Conservation (phyloP, 495 filamentous ascomycete species). For the Penicillium desertorum region DNA sequence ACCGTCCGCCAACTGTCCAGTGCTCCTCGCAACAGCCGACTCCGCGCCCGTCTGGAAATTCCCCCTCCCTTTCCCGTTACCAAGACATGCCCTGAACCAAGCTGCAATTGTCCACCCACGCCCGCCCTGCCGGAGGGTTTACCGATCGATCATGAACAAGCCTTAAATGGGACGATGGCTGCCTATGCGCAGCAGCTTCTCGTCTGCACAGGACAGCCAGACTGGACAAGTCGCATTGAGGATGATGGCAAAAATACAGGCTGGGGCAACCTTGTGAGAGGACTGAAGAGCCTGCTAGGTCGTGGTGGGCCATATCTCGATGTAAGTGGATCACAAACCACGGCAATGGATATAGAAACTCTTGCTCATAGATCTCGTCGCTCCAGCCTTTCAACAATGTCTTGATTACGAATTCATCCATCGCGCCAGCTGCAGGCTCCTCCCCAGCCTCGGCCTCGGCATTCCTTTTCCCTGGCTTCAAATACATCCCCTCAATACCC, state of each 20-base stretch:
- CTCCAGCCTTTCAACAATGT: conserved; percentile 76
- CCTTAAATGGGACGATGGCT: conserved; percentile 72
- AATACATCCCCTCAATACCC: conserved; percentile 71
- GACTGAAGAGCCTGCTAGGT: conserved; percentile 66
- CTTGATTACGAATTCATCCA: conserved; percentile 68
- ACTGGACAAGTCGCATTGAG: conserved; percentile 75
- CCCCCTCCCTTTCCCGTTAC: conserved; percentile 49
- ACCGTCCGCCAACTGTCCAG: conserved; percentile 28
- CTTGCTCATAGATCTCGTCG: conserved; percentile 3
- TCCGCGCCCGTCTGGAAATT: conserved; percentile 38
- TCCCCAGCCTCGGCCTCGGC: conserved; percentile 53
- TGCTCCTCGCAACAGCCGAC: conserved; percentile 21
- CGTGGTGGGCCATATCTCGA: conserved; percentile 67
- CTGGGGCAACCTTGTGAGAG: conserved; percentile 63
- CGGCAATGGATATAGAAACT: neutral
- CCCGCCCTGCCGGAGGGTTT: conserved; percentile 63
- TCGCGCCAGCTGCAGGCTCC: conserved; percentile 48
- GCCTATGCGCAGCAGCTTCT: conserved; percentile 80
- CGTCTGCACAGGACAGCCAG: conserved; percentile 71
- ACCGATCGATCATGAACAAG: conserved; percentile 70
- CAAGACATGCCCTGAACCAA: conserved; percentile 66
- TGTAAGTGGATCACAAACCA: conserved; percentile 49
- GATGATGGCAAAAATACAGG: conserved; percentile 52
- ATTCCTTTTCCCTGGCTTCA: conserved; percentile 76
- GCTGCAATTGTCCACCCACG: conserved; percentile 66